Evolutionary conservation across 1,139 yeast species (phyloP).

Genomic region (Kurtzmaniella quercitrusa): DNA sequence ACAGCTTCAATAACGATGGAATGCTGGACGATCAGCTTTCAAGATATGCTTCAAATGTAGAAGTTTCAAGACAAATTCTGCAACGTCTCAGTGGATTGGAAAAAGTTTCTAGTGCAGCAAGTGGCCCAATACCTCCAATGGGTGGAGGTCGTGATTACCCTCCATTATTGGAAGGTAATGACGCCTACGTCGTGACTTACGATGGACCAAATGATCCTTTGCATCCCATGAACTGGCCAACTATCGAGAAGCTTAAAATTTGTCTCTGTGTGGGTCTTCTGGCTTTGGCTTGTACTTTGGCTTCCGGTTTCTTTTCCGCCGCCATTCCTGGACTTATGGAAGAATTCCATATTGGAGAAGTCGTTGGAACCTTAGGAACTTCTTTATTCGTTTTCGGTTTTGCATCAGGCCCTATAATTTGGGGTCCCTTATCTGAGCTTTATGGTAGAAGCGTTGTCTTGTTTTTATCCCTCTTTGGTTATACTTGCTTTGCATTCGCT

Average conservation of each 20-base stretch:
- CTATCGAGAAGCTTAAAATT: constrained; percentile 32
- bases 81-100: constrained; percentile 26
- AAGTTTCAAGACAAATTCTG: constrained; percentile 12
- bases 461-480: constrained; percentile 51
- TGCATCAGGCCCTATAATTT: constrained; percentile 76
- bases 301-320: constrained; percentile 63
- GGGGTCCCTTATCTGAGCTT: constrained; percentile 79
- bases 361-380: constrained; percentile 60
- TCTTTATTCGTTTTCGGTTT: constrained; percentile 76
- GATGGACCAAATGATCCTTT: constrained; percentile 60
- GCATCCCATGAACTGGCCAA: constrained; percentile 62
- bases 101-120: constrained; percentile 19
- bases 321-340: constrained; percentile 39
- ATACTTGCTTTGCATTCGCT: constrained; percentile 61
- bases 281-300: constrained; percentile 40
- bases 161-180: constrained; percentile 46
- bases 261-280: constrained; percentile 35
- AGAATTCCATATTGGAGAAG: constrained; percentile 47
- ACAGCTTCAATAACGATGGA: background rate
- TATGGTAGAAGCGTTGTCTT: constrained; percentile 66
- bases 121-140: constrained; percentile 38
- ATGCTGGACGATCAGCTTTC: constrained; percentile 9
- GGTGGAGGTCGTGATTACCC: constrained; percentile 57
- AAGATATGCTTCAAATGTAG: constrained; percentile 13
- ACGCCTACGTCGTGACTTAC: constrained; percentile 50